Base-by-base conservation (phyloP, 768 basidiomycete species). In the Trichaptum fuscoviolaceum region DNA sequence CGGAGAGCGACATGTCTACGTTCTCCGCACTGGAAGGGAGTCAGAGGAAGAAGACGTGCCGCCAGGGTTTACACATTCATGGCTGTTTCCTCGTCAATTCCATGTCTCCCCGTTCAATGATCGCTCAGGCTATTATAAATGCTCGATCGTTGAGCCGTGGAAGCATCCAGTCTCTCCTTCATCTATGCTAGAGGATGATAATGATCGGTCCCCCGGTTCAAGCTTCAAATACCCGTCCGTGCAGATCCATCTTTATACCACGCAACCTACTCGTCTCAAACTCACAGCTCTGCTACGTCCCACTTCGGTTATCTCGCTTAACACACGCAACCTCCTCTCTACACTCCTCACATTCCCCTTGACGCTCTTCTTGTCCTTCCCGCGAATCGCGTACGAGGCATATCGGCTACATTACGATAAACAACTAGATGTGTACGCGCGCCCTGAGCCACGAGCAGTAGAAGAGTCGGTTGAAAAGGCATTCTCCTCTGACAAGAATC, bases 81-180 rank as follows among this genome's bases (percentile, higher is more conserved):
- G 89, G 87, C 86, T 84, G 0, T 84, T 91, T 64, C 79, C 78
- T 23, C 85, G 89, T 26, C 80, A 84, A 68, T 92, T 91, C 72
- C 89, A 91, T 69, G 89, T 91, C 60, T 91, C 89, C 0, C 88
- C 90, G 0, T 91, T 90, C 80, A 91, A 90, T 72, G 87, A 89
- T 70, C 82, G 89, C 3, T 79, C 82, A 25, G 89, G 89, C 0
- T 87, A 79, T 72, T 91, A 91, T 76, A 82, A 77, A 2, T 79
- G 89, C 18, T 81, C 86, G 58, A 71, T 91, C 24, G 77, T 77
- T 66, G 71, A 77, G 12, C 88, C 89, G 4, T 25, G n/a, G 24
- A 25, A 18, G 15, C 24, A 34, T 23, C 25, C 20, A 15, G 24
- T 12, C 42, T 30, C 8, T 52, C 42, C 42, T 52, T 20, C 12